A percentile compares a stretch with the other conserved stretches of the same genome.
Conservation (phyloP, 179 eudicot genomes). For the Silene noctiflora region DNA sequence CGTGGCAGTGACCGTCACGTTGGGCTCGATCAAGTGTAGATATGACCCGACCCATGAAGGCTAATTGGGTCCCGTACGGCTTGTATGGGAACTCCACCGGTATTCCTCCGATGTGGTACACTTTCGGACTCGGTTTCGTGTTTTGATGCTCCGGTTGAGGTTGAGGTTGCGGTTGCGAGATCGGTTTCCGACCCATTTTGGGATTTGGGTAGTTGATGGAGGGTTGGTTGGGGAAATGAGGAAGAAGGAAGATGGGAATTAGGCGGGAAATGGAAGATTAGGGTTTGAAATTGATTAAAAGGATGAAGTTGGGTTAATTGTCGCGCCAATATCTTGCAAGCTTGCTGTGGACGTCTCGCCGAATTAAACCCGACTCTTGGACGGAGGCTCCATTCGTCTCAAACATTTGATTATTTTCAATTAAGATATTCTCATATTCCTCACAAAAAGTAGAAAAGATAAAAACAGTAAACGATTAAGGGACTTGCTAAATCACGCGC, state of each 20-base stretch:
- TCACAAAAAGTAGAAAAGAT: too few species aligned
- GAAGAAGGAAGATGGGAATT: too few species aligned
- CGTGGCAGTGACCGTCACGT: constrained; percentile 76
- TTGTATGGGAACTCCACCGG: constrained; percentile 86
- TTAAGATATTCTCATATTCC: too few species aligned
- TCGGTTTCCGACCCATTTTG: constrained; percentile 1
- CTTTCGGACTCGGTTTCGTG: background rate
- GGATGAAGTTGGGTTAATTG: background rate
- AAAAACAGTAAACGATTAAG: too few species aligned
- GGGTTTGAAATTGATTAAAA: background rate
- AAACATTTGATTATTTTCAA: too few species aligned
- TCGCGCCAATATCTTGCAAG: background rate
- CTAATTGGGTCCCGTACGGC: constrained; percentile 87
- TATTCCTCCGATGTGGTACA: constrained; percentile 67
- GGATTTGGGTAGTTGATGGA: too few species aligned
- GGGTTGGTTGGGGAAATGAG: background rate
- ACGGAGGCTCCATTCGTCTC: too few species aligned
- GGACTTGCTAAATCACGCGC: too few species aligned
- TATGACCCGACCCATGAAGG: constrained; percentile 89
- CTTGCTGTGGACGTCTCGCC: background rate
- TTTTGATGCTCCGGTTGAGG: background rate
- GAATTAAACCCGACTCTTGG: background rate
- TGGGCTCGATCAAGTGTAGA: constrained; percentile 79
- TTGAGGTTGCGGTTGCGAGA: background rate
- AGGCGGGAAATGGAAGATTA: too few species aligned